A percentile compares a stretch with the other conserved stretches of the same genome.
These are phyloP conservation scores for Prototheca wickerhamii DNA, from an alignment of 163 green algal species.

Conservation along the genomic window DNA sequence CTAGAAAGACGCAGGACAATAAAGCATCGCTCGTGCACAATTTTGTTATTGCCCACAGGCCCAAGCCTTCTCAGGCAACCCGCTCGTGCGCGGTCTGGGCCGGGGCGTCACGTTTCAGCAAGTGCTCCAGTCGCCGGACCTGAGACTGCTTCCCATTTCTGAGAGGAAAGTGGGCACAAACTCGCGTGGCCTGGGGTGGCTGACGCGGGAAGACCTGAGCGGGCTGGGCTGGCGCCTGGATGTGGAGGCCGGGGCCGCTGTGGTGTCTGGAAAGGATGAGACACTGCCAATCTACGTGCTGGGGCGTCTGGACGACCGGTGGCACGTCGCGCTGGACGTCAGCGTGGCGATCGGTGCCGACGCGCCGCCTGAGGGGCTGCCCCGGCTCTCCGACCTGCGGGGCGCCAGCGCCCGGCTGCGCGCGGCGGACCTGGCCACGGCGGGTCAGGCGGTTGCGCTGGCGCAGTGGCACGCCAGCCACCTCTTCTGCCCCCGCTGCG, in stretches of 20 bases:
- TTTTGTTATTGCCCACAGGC: too few relatives aligned
- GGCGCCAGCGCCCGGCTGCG: conserved; percentile 46
- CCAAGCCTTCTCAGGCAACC: conserved; percentile 8
- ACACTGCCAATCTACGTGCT: neutral
- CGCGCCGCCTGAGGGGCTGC: neutral
- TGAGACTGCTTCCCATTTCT: conserved; percentile 7
- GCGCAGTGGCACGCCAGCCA: conserved; percentile 66
- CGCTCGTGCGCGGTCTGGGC: conserved; percentile 1
- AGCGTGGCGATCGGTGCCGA: neutral
- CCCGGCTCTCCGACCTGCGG: conserved; percentile 42
- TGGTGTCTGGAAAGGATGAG: neutral
- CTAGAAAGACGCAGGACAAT: too few relatives aligned
- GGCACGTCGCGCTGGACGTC: conserved; percentile 3
- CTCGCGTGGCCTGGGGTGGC: conserved; percentile 3
- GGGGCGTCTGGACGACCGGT: neutral
- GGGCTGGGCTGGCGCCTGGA: conserved; percentile 3
- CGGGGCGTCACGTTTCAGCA: neutral
- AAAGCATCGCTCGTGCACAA: too few relatives aligned
- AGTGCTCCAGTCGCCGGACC: neutral
- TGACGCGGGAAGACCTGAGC: neutral
- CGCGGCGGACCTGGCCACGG: conserved; percentile 50
- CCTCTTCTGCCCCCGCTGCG: conserved; percentile 63
- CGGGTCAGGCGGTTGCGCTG: conserved; percentile 66
- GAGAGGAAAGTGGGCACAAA: neutral
- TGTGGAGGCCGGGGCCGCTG: neutral